phyloP scores from a whole-genome alignment of 192 early-diverging fungal genomes.

The Gamsiella multidivaricata region DNA sequence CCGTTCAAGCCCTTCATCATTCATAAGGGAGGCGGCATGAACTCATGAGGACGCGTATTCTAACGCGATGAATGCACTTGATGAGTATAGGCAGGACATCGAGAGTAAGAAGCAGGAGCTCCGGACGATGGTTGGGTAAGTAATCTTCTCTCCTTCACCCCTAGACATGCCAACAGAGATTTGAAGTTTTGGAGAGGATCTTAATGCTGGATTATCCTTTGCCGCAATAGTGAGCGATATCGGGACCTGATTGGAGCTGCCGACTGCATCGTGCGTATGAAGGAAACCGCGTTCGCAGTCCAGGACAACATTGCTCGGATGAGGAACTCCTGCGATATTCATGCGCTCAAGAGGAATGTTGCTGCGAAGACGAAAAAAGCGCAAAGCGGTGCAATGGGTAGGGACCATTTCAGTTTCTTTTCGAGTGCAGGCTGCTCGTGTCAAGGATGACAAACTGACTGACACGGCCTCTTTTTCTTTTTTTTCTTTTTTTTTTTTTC shows the following conservation, averaged over 20 bases:
- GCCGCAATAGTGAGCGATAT: conserved; percentile 80
- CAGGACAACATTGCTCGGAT: conserved; percentile 68
- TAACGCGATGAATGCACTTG: too few relatives aligned
- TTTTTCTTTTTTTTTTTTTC: not conserved
- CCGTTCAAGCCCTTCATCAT: too few relatives aligned
- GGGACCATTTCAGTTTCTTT: not conserved
- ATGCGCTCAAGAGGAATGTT: conserved; percentile 61
- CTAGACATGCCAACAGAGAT: too few relatives aligned
- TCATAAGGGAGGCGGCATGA: too few relatives aligned
- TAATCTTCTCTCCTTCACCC: too few relatives aligned
- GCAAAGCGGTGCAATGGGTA: conserved; percentile 59
- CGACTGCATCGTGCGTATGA: conserved; percentile 82
- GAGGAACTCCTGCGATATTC: conserved; percentile 65
- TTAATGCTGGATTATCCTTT: too few relatives aligned
- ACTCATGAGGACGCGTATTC: too few relatives aligned
- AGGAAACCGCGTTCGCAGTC: conserved; percentile 62
- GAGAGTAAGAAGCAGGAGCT: conserved; percentile 86
- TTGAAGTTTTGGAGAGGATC: too few relatives aligned
- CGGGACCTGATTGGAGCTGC: conserved; percentile 88
- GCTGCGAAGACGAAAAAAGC: conserved; percentile 54
- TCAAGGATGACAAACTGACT: too few relatives aligned
- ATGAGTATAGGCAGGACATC: conserved; percentile 68
- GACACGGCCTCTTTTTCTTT: not conserved
- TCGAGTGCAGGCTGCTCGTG: too few relatives aligned
- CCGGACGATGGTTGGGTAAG: conserved; percentile 87